These are phyloP conservation scores for Alternaria sp. DNA, from an alignment of 2,329 filamentous ascomycete genomes.

Conservation along the genomic window DNA sequence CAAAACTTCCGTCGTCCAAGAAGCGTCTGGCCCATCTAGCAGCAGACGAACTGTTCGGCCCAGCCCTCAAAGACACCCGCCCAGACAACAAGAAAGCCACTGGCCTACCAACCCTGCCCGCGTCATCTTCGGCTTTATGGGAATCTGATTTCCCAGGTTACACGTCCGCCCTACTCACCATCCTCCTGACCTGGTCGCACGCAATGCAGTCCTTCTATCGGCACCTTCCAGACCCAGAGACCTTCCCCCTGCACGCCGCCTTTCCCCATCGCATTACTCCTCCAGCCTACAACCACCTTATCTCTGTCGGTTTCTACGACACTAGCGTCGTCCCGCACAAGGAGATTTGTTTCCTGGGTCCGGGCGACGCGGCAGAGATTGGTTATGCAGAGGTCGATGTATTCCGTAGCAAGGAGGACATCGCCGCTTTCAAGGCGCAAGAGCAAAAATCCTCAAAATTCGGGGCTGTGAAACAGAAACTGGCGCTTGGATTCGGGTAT, in stretches of 20 bases:
- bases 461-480: background rate
- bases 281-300: constrained; percentile 23
- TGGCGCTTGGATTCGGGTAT: background rate
- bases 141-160: constrained; percentile 26
- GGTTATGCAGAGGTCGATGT: constrained; percentile 37
- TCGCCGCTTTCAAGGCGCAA: background rate
- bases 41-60: background rate
- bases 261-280: constrained; percentile 27
- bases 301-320: constrained; percentile 36
- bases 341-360: constrained; percentile 33
- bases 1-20: constrained; percentile 1
- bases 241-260: constrained; percentile 26
- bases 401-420: constrained; percentile 18
- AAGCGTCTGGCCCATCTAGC: constrained; percentile 18
- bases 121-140: constrained; percentile 15
- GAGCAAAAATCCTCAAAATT: background rate
- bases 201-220: constrained; percentile 23
- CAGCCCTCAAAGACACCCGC: constrained; percentile 9
- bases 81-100: constrained; percentile 4
- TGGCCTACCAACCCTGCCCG: constrained; percentile 21
- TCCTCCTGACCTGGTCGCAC: constrained; percentile 33
- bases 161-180: constrained; percentile 25
- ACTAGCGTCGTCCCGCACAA: constrained; percentile 25
- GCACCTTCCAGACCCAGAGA: constrained; percentile 14
- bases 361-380: constrained; percentile 24